Percentiles rank a stretch among this genome's conserved stretches.
phyloP scores from a whole-genome alignment of 805 yeast species.

The Hanseniaspora hatyaiensis region DNA sequence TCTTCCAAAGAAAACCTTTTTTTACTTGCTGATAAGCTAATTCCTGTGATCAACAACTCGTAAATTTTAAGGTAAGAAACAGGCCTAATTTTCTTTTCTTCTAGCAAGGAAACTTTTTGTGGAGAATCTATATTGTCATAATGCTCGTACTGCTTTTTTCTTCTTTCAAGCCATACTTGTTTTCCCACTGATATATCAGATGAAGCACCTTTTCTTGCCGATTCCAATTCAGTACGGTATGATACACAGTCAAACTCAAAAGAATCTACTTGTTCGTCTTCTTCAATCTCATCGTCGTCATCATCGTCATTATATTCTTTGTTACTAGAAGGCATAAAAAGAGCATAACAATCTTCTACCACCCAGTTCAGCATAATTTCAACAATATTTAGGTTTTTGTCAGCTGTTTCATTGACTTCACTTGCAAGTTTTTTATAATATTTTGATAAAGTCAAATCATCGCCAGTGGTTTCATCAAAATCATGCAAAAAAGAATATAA shows the following conservation, averaged over 20 bases:
- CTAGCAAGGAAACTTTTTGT: not conserved
- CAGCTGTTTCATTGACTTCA: not conserved
- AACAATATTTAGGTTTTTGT: not conserved
- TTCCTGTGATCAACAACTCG: constrained; percentile 6
- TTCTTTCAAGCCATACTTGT: constrained; percentile 12
- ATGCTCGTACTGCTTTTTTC: constrained; percentile 8
- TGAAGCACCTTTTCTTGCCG: too few species aligned
- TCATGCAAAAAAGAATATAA: constrained; percentile 7
- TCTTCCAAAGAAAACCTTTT: constrained; percentile 2
- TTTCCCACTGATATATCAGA: not conserved
- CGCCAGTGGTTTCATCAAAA: not conserved
- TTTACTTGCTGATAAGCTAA: not conserved
- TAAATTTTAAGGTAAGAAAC: constrained; percentile 11
- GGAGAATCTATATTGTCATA: not conserved
- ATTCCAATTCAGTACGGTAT: not conserved
- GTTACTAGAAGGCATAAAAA: not conserved
- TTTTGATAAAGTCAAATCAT: not conserved
- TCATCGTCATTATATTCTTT: not conserved
- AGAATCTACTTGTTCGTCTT: not conserved
- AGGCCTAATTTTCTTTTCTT: not conserved
- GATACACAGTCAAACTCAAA: not conserved
- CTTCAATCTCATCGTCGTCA: not conserved
- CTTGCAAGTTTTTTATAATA: not conserved
- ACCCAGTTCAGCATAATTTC: constrained; percentile 6
- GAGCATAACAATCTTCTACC: constrained; percentile 6